phyloP scores from a whole-genome alignment of 2,329 filamentous ascomycete genomes.

The Aspergillus sp. region DNA sequence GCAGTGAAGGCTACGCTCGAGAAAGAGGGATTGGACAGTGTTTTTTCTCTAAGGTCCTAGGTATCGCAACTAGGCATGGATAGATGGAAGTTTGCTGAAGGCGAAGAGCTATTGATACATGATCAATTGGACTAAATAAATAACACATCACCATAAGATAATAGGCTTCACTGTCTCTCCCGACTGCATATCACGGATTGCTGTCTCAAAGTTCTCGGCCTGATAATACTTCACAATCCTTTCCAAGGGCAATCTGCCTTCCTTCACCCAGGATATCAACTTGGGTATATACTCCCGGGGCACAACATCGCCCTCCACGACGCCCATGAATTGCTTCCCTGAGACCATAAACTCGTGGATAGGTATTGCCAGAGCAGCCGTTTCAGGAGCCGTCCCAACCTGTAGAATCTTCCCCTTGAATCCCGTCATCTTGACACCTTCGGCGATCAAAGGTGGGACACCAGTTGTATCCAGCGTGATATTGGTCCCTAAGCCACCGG shows the following conservation, averaged over 20 bases:
- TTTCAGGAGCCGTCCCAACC: slow-evolving; percentile 49
- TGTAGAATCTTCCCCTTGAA: slow-evolving; percentile 51
- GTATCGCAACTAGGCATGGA: not conserved
- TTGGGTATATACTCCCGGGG: slow-evolving; percentile 44
- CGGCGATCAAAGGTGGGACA: slow-evolving; percentile 42
- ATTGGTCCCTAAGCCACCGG: slow-evolving; percentile 42
- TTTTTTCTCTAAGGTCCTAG: not conserved
- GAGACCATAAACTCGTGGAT: slow-evolving; percentile 48
- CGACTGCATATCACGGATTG: slow-evolving; percentile 26
- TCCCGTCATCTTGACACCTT: slow-evolving; percentile 44
- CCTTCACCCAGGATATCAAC: slow-evolving; percentile 51
- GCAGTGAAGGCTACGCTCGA: not conserved
- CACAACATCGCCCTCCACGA: slow-evolving; percentile 48
- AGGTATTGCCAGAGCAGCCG: slow-evolving; percentile 43
- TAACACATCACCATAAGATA: slow-evolving; percentile 24
- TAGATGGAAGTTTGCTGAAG: not conserved
- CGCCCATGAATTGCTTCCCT: slow-evolving; percentile 51
- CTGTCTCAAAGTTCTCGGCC: slow-evolving; percentile 29
- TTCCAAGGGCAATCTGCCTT: slow-evolving; percentile 50
- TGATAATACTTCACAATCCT: slow-evolving; percentile 47
- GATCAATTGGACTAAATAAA: too few species aligned
- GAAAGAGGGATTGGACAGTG: not conserved
- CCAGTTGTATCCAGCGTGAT: slow-evolving; percentile 54
- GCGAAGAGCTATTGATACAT: too few species aligned
- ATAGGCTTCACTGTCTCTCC: slow-evolving; percentile 32